Base-by-base conservation (phyloP, 257 asterid genomes). In the Striga asiatica region DNA sequence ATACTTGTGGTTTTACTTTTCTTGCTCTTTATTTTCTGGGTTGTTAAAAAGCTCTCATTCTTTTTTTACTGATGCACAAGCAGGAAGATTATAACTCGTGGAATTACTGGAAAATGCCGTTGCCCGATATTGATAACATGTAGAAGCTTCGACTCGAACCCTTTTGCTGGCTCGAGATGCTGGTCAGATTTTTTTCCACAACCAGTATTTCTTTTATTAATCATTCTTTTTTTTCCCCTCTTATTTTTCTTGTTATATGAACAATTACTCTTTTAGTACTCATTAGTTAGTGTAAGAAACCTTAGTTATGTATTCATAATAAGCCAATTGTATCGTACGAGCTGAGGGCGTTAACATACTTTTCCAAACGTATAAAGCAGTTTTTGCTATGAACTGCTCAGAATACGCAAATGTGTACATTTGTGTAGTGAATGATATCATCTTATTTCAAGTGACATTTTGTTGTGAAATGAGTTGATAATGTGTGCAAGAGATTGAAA, bases 81-180 rank as follows among this genome's bases (percentile, higher is more conserved):
- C 93, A 87, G 93, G 96, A 87, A 61, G 94, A 83, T 66, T 87
- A 57, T 53, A 87, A 87, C 78, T 72, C 88, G 2, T 87, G 95
- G 98, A 91, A 91, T 66, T 91, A 78, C 76, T 91, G 98, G 98
- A 91, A 71, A 74, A 54, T 77, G 74, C 94, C 98, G 0, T 64
- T 91, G 71, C 80, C 84, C 0, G 88, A 84, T 2, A 13, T 84
- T 2, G 88, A 76, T 63, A 58, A 64, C 77, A 74, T 62, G 70
- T 79, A 74, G 82, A 61, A 51, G 54, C 51, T 52, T 21, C 48
- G 6, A 50, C 22, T 41, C n/a, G 2, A 29, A 35, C 34, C 24
- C 46, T 48, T 54, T 50, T 19, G 8, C 53, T 51, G 54, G 72
- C 61, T 58, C 24, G 71, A 63, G 67, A 76, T 69, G 69, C 64